phyloP scores from a whole-genome alignment of 1,139 yeast species.

The Magnusiomyces paraingens region DNA sequence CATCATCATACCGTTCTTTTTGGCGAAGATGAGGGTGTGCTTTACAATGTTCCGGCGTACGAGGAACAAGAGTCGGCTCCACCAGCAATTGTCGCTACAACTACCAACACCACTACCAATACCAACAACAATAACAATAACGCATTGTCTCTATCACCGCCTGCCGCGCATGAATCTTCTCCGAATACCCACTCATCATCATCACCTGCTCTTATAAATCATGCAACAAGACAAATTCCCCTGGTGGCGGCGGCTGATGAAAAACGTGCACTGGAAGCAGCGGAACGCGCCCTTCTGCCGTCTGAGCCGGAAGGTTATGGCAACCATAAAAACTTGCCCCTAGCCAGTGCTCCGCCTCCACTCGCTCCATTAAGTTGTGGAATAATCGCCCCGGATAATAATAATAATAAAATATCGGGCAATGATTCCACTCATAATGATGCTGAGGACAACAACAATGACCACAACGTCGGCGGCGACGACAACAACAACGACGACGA shows the following conservation, averaged over 20 bases:
- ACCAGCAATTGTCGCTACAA: constrained; percentile 3
- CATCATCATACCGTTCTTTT: no score
- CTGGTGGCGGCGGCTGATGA: neutral
- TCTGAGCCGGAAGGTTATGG: constrained; percentile 6
- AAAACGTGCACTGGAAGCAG: neutral
- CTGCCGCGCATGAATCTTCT: neutral
- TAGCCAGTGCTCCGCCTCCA: constrained; percentile 8
- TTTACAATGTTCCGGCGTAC: constrained; percentile 10
- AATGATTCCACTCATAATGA: no score
- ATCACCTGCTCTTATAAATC: neutral
- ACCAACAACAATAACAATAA: no score
- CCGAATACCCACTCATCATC: no score
- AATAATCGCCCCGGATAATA: no score
- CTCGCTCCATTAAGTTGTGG: constrained; percentile 3
- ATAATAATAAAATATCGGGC: no score
- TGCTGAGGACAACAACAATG: no score
- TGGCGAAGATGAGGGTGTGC: neutral
- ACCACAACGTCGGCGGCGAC: no score
- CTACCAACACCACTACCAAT: constrained; percentile 8
- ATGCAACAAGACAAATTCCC: no score
- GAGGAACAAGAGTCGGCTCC: constrained; percentile 8
- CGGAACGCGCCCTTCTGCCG: neutral
- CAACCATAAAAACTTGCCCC: neutral
- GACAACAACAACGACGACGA: neutral
- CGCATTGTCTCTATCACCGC: no score